Conservation (phyloP, 805 yeast genomes). For the Wickerhamiella musiphila region DNA sequence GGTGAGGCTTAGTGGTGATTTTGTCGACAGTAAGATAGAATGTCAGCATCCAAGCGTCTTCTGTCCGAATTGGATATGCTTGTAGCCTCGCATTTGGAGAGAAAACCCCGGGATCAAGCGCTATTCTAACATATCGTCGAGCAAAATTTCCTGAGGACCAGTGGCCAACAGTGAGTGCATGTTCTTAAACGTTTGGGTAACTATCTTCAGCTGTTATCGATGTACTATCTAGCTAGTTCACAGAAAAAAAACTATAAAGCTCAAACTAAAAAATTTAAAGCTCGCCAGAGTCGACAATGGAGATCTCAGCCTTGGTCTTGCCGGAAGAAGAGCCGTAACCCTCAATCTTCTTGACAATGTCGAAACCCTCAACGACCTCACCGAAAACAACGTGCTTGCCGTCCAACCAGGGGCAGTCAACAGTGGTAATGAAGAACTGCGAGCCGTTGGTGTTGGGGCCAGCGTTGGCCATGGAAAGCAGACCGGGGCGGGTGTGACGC, state of each 20-base stretch:
- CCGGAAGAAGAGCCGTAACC: constrained; percentile 52
- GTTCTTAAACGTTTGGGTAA: too few species aligned
- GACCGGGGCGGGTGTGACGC: constrained; percentile 66
- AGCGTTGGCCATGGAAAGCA: constrained; percentile 92
- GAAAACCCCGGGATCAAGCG: too few species aligned
- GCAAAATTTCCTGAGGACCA: too few species aligned
- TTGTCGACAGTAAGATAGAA: too few species aligned
- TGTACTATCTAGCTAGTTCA: too few species aligned
- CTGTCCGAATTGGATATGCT: too few species aligned
- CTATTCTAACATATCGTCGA: too few species aligned
- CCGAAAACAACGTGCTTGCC: constrained; percentile 94
- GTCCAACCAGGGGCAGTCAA: constrained; percentile 73
- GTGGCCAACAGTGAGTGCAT: too few species aligned
- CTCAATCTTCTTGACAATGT: constrained; percentile 75
- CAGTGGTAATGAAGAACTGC: constrained; percentile 91
- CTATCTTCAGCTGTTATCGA: too few species aligned
- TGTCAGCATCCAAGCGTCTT: too few species aligned
- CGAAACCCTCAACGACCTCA: constrained; percentile 72
- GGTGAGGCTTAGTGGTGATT: too few species aligned
- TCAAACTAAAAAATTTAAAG: constrained; percentile 21
- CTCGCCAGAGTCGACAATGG: constrained; percentile 49
- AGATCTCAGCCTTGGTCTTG: constrained; percentile 43
- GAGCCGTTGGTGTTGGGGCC: constrained; percentile 98
- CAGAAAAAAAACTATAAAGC: neutral
- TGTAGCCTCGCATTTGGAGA: too few species aligned